phyloP scores from a whole-genome alignment of 2,329 filamentous ascomycete species.

The Coccinonectria pachysandricola region DNA sequence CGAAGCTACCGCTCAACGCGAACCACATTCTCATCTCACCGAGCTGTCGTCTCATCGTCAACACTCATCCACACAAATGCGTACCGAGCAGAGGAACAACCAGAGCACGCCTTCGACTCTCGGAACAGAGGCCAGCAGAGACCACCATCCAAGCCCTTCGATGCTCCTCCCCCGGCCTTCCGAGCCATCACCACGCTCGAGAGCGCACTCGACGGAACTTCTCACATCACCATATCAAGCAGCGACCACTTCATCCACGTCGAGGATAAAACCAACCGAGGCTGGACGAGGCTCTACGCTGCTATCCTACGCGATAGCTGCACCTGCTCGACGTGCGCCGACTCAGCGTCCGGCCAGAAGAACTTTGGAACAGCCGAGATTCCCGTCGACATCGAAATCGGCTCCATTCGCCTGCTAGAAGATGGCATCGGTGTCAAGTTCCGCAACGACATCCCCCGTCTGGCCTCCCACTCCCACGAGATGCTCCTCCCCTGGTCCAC shows the following conservation, averaged over 20 bases:
- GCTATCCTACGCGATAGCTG: conserved; percentile 43
- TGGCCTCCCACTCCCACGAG: conserved; percentile 22
- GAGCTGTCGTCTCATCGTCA: too few relatives aligned
- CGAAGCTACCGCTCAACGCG: too few relatives aligned
- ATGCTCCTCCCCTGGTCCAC: conserved; percentile 26
- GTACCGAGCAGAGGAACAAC: conserved; percentile 1
- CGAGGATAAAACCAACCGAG: conserved; percentile 9
- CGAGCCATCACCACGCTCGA: conserved; percentile 5
- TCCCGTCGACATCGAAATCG: conserved; percentile 22
- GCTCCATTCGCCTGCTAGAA: conserved; percentile 18
- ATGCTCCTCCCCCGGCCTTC: conserved; percentile 7
- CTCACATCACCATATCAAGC: conserved; percentile 16
- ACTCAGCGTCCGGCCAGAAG: conserved; percentile 50
- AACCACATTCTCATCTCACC: too few relatives aligned
- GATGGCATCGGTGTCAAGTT: conserved; percentile 50
- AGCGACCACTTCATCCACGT: conserved; percentile 18
- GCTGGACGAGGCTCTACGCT: conserved; percentile 17
- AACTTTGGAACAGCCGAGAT: conserved; percentile 36
- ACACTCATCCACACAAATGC: conserved; percentile 12
- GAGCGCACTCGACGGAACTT: conserved; percentile 2
- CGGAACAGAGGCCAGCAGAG: background rate
- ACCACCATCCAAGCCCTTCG: conserved; percentile 6
- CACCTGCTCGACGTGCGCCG: conserved; percentile 40
- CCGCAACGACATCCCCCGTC: conserved; percentile 33
- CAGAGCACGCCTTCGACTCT: conserved; percentile 4